These are phyloP conservation scores for Pharnaceum exiguum DNA, from an alignment of 148 eudicot species.

Conservation along the genomic window DNA sequence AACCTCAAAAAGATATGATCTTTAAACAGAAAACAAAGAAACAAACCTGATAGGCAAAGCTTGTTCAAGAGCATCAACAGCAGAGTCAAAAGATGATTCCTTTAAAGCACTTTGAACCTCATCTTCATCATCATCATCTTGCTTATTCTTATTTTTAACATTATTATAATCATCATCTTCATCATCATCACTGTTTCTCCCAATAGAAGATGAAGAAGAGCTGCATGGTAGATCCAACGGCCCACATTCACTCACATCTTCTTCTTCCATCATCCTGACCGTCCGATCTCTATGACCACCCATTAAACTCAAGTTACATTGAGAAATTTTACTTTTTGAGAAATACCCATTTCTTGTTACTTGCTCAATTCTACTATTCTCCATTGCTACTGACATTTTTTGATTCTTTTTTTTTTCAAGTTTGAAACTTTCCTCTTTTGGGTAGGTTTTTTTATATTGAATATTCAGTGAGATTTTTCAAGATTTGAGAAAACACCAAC, in stretches of 20 bases:
- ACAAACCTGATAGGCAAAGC: constrained; percentile 63
- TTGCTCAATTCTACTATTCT: constrained; percentile 13
- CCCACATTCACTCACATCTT: constrained; percentile 15
- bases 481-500: not conserved
- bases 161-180: constrained; percentile 6
- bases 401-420: not conserved
- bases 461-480: constrained; percentile 1
- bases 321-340: not conserved
- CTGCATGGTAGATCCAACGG: constrained; percentile 9
- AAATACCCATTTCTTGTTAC: constrained; percentile 18
- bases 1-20: not conserved
- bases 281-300: constrained; percentile 22
- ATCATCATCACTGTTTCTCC: constrained; percentile 59
- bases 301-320: constrained; percentile 5
- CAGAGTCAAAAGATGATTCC: constrained; percentile 33
- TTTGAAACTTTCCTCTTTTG: not conserved
- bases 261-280: constrained; percentile 10
- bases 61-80: constrained; percentile 54
- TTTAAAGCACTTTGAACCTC: constrained; percentile 54
- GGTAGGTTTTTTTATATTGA: not conserved
- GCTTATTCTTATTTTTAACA: constrained; percentile 19
- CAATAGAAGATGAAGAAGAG: constrained; percentile 61
- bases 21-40: not conserved
- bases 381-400: constrained; percentile 26
- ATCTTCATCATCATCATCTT: constrained; percentile 25